These are phyloP conservation scores for Coemansia sp. DNA, from an alignment of 192 early-diverging fungal species.

Conservation along the genomic window DNA sequence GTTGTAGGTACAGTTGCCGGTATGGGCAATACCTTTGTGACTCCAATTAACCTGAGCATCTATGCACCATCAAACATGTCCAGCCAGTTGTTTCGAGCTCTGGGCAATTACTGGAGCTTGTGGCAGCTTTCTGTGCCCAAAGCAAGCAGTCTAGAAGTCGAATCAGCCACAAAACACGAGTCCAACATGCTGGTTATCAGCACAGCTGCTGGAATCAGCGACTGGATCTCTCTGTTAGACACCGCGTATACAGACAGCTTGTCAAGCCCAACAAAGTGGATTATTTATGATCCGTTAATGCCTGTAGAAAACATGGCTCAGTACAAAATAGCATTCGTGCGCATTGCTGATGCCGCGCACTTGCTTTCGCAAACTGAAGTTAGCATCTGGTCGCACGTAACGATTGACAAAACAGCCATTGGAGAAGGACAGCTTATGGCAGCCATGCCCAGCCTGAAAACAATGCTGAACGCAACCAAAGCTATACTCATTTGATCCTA, in stretches of 20 bases:
- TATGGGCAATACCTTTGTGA: conserved; percentile 17
- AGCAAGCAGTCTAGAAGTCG: no score
- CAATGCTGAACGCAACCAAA: background rate
- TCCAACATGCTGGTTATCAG: conserved; percentile 14
- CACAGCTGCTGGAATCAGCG: conserved; percentile 16
- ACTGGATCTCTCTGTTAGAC: conserved; percentile 14
- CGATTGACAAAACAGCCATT: conserved; percentile 15
- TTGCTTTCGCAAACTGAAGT: conserved; percentile 2
- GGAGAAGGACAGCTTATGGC: conserved; percentile 7
- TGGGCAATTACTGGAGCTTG: conserved; percentile 35
- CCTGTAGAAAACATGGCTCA: background rate
- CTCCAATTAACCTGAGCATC: conserved; percentile 15
- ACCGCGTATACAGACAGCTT: background rate
- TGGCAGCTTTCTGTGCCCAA: conserved; percentile 26
- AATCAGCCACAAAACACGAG: background rate
- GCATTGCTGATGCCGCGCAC: conserved; percentile 8
- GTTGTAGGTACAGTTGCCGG: conserved; percentile 21
- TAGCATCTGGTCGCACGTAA: conserved; percentile 5
- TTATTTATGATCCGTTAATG: conserved; percentile 7
- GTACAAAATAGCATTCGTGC: conserved; percentile 10
- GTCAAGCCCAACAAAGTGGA: background rate
- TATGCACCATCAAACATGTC: conserved; percentile 6
- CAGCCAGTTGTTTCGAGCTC: background rate
- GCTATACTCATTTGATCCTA: background rate
- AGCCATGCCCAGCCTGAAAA: background rate